Evolutionary conservation across 148 eudicot species (phyloP).

Genomic region (Camellia granthamiana): DNA sequence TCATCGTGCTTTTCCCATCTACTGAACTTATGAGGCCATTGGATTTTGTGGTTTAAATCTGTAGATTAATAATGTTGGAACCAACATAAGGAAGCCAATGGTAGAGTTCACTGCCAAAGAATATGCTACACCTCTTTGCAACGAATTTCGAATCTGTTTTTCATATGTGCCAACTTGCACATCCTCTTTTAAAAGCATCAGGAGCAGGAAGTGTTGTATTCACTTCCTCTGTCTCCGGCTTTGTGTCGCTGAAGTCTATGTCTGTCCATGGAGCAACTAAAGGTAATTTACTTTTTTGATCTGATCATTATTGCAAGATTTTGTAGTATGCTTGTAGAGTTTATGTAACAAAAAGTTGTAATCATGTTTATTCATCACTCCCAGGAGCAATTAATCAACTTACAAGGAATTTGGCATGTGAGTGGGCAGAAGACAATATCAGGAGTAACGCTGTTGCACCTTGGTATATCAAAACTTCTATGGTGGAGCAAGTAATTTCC

Average conservation of each 20-base stretch:
- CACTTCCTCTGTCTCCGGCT: constrained; percentile 65
- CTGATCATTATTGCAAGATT: background rate
- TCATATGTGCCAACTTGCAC: constrained; percentile 61
- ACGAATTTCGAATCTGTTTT: constrained; percentile 69
- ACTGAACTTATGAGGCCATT: background rate
- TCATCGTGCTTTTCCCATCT: background rate
- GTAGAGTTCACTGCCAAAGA: constrained; percentile 57
- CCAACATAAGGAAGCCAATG: constrained; percentile 64
- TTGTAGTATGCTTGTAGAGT: background rate
- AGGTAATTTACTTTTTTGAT: constrained; percentile 31
- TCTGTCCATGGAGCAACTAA: constrained; percentile 70
- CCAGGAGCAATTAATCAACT: constrained; percentile 81
- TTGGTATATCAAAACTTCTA: constrained; percentile 44
- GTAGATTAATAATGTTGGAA: constrained; percentile 80
- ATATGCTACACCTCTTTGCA: constrained; percentile 43
- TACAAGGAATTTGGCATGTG: constrained; percentile 59
- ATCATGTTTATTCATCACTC: background rate
- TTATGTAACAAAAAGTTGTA: background rate
- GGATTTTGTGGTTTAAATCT: background rate
- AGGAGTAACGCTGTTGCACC: constrained; percentile 59
- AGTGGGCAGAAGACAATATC: constrained; percentile 73
- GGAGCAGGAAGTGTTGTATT: constrained; percentile 55
- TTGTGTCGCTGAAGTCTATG: constrained; percentile 59
- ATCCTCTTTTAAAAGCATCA: constrained; percentile 66
- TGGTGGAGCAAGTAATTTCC: constrained; percentile 35